Conservation (phyloP, 345 rosid genomes). For the Barbarea vulgaris region DNA sequence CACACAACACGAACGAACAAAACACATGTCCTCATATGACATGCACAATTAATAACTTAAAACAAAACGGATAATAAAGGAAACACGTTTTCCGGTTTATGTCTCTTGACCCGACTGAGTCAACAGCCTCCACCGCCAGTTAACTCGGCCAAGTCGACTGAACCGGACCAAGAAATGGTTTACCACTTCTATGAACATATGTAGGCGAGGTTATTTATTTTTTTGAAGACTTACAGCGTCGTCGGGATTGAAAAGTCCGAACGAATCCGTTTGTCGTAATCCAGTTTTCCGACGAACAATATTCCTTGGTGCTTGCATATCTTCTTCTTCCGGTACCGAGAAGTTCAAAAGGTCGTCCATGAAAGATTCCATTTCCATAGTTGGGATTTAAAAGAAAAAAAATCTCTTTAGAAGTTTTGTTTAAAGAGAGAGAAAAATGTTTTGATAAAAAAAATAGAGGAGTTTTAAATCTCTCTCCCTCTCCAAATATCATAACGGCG, state of each 20-base stretch:
- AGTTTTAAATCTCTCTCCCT: slow-evolving; percentile 34
- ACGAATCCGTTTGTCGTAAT: slow-evolving; percentile 39
- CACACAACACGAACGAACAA: background rate
- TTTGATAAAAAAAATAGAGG: slow-evolving; percentile 18
- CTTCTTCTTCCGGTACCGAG: slow-evolving; percentile 38
- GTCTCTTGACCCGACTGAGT: slow-evolving; percentile 42
- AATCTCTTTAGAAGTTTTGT: slow-evolving; percentile 16
- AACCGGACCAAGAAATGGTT: slow-evolving; percentile 11
- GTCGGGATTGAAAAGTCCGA: slow-evolving; percentile 27
- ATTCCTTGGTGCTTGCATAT: slow-evolving; percentile 16
- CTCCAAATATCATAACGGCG: slow-evolving; percentile 40
- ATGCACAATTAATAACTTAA: slow-evolving; percentile 28
- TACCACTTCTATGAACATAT: background rate
- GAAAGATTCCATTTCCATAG: slow-evolving; percentile 40
- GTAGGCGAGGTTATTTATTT: background rate
- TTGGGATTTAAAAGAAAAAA: background rate
- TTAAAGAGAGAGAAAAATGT: slow-evolving; percentile 36
- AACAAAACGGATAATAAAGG: slow-evolving; percentile 2
- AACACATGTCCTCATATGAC: slow-evolving; percentile 38
- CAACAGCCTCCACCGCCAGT: slow-evolving; percentile 27
- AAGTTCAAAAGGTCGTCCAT: slow-evolving; percentile 47
- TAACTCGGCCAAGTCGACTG: slow-evolving; percentile 35
- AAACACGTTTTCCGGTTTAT: slow-evolving; percentile 38
- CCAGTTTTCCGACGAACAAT: slow-evolving; percentile 36
- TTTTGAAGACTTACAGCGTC: slow-evolving; percentile 32